Evolutionary conservation across 192 early-diverging fungal genomes (phyloP).

Genomic region (Coemansia sp.): DNA sequence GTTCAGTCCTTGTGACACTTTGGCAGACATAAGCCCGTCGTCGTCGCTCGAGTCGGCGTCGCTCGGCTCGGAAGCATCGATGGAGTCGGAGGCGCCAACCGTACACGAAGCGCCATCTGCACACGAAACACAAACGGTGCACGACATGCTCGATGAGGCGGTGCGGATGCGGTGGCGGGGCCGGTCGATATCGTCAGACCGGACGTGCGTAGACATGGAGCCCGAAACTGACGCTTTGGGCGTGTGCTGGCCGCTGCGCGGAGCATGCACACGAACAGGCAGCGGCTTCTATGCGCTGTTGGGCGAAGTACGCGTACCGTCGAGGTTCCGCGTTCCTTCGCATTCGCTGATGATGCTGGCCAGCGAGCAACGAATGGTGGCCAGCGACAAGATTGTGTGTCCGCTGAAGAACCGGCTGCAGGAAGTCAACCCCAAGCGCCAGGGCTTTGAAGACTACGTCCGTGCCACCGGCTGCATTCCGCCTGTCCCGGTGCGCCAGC

Average conservation of each 20-base stretch:
- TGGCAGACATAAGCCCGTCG: neutral
- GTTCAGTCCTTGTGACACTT: neutral
- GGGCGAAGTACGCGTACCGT: constrained; percentile 42
- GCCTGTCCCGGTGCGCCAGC: constrained; percentile 1
- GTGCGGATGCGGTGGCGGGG: constrained; percentile 34
- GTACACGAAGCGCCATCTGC: too few relatives aligned
- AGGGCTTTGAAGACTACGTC: constrained; percentile 46
- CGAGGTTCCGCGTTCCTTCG: constrained; percentile 40
- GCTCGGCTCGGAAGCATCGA: too few relatives aligned
- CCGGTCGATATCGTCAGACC: constrained; percentile 24
- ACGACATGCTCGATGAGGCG: constrained; percentile 1
- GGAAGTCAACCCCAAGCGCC: constrained; percentile 42
- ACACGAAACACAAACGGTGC: too few relatives aligned
- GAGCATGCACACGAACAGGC: constrained; percentile 14
- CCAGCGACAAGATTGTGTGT: constrained; percentile 51
- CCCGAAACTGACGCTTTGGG: constrained; percentile 25
- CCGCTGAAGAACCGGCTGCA: constrained; percentile 53
- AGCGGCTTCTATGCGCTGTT: constrained; percentile 40
- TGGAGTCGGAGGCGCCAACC: too few relatives aligned
- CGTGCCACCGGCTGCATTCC: constrained; percentile 37
- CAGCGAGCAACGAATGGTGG: constrained; percentile 53
- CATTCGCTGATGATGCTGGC: constrained; percentile 51
- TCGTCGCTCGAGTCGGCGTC: constrained; percentile 39
- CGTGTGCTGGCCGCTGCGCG: constrained; percentile 50
- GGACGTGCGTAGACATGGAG: constrained; percentile 13